Evolutionary conservation across 371 early-diverging fungal genomes (phyloP), one percentile per base, ranked within the genome.

Genomic region (Thermomucor indicae-seudaticae): DNA sequence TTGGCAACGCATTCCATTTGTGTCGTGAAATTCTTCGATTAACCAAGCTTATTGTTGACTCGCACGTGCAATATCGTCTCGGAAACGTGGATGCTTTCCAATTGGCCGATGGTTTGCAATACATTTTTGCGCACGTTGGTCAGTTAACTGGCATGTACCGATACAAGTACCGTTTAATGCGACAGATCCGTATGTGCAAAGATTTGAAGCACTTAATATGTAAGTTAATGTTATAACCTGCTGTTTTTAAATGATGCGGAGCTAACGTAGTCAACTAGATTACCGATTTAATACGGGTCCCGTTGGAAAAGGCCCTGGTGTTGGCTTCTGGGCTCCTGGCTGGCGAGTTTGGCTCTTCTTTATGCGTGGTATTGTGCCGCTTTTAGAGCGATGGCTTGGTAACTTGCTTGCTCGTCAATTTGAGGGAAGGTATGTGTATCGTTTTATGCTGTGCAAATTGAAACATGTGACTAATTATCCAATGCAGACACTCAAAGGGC

Each of bases 261-360:
- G 11, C 17, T 44, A 31, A 38, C 28, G 3, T 32, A 8, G 24
- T 48, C n/a, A n/a, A n/a, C n/a, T 53, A 59, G 73, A 91, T 62
- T 90, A 92, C 57, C 87, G 95, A n/a, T 95, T 96, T 77, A 98
- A 93, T 68, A 94, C 94, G 6, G 96, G 96, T 3, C 91, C 98
- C 2, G 95, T 97, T 23, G 97, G 96, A 32, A 95, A 96, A 63
- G 97, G 97, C 43, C 98, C 98, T 24, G 98, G 98, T 61, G 88
- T 90, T 44, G 96, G 97, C 43, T 93, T 98, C 67, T 99, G 99
- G 99, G 98, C 96, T 12, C 98, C 99, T 31, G 91, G 92, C 24
- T 99, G 99, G 99, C 86, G 99, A 60, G 97, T 99, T 23, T 99
- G 99, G 99, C 83, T 96, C 23, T 97, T 96, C 79, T 99, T 98